phyloP scores from a whole-genome alignment of 1,139 yeast species.

The Kodamaea plutei region DNA sequence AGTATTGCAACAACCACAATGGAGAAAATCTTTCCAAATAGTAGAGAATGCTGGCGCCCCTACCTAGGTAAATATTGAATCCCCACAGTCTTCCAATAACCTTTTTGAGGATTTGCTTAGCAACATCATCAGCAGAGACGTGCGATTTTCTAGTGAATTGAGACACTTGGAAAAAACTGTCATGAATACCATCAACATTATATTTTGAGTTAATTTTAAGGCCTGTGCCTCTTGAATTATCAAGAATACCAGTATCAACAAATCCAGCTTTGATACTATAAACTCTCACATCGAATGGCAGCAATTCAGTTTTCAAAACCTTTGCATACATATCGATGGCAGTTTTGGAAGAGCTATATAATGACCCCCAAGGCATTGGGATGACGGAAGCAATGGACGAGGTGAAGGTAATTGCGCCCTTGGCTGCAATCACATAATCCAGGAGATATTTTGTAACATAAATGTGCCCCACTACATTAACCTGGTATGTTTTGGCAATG shows the following conservation, averaged over 20 bases:
- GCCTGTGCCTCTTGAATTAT: conserved; percentile 8
- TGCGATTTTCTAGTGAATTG: conserved; percentile 11
- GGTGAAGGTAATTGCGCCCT: conserved; percentile 37
- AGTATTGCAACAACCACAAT: conserved; percentile 26
- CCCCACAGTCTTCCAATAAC: conserved; percentile 14
- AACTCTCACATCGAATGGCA: conserved; percentile 35
- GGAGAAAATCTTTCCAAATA: conserved; percentile 24
- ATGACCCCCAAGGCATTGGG: conserved; percentile 33
- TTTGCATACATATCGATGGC: conserved; percentile 28
- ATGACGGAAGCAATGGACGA: conserved; percentile 33
- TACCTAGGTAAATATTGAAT: conserved; percentile 32
- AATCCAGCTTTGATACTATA: conserved; percentile 40
- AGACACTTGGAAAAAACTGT: conserved; percentile 14
- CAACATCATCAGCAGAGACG: conserved; percentile 4
- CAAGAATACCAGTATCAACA: conserved; percentile 35
- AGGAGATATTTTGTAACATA: conserved; percentile 32
- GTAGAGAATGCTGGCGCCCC: conserved; percentile 20
- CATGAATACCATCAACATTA: conserved; percentile 28
- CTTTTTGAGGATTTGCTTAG: conserved; percentile 4
- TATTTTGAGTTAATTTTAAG: conserved; percentile 18
- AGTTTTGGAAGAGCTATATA: conserved; percentile 33
- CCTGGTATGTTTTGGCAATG: conserved; percentile 23
- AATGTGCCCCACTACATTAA: conserved; percentile 38
- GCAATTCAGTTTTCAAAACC: conserved; percentile 21
- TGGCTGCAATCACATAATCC: conserved; percentile 28